These are phyloP conservation scores for Schizosaccharomyces octosporus DNA, from an alignment of 805 yeast species.

Conservation along the genomic window DNA sequence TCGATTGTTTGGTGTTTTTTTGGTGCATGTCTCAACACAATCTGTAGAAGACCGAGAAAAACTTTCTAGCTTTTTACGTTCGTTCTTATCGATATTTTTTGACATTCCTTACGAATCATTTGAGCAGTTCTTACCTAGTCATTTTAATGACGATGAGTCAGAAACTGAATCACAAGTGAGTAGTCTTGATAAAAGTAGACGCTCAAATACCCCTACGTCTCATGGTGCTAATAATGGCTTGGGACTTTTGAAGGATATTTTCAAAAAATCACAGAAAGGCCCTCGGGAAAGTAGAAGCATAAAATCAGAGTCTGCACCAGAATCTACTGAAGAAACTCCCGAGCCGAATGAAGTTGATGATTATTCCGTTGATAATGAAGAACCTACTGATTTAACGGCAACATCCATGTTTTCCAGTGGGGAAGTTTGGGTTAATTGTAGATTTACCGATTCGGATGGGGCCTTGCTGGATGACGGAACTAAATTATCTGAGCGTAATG, in stretches of 20 bases:
- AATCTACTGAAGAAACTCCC: background rate
- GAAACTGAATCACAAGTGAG: slow-evolving; percentile 10
- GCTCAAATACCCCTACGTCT: background rate
- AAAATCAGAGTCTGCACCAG: background rate
- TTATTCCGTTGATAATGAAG: background rate
- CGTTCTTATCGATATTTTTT: slow-evolving; percentile 51
- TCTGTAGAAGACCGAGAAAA: slow-evolving; percentile 62
- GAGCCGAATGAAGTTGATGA: background rate
- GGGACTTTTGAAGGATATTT: background rate
- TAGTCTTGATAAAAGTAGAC: slow-evolving; percentile 1
- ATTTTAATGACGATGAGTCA: slow-evolving; percentile 9
- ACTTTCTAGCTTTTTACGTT: slow-evolving; percentile 41
- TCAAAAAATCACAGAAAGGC: background rate
- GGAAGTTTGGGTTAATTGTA: background rate
- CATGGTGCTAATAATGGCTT: background rate
- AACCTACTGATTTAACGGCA: background rate
- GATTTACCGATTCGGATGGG: slow-evolving; percentile 11
- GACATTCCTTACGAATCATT: slow-evolving; percentile 10
- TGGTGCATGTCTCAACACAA: slow-evolving; percentile 45
- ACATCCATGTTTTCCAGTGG: background rate
- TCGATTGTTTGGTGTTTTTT: slow-evolving; percentile 37
- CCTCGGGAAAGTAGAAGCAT: slow-evolving; percentile 11
- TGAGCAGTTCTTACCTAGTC: background rate
- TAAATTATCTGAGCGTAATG: background rate
- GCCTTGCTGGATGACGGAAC: slow-evolving; percentile 22